Percentiles rank a stretch among this genome's conserved stretches.
phyloP scores from a whole-genome alignment of 2,329 filamentous ascomycete genomes.

The Sporothrix curviconia region DNA sequence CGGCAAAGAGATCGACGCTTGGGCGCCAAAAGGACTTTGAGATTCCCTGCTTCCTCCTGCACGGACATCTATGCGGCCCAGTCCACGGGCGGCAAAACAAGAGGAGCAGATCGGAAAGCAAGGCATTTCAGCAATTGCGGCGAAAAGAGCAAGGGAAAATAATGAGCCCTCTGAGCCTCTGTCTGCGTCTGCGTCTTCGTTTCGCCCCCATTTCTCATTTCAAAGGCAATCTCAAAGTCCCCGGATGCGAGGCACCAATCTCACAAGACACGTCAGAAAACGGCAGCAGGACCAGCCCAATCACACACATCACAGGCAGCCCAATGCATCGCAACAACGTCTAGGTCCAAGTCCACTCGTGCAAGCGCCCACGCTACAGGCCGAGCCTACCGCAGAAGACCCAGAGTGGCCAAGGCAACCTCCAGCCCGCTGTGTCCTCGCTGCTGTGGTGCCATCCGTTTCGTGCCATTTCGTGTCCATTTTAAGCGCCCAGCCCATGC shows the following conservation, averaged over 20 bases:
- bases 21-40: background rate
- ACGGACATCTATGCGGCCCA: background rate
- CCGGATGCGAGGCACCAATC: too few species aligned
- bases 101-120: background rate
- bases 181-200: too few species aligned
- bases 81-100: background rate
- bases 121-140: background rate
- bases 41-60: background rate
- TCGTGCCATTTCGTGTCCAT: background rate
- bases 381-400: background rate
- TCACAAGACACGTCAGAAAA: background rate
- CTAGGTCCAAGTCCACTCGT: too few species aligned
- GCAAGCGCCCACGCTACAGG: conserved; percentile 8
- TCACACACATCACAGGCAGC: too few species aligned
- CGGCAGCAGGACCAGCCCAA: background rate
- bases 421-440: background rate
- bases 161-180: background rate
- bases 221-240: too few species aligned
- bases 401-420: background rate
- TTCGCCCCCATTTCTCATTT: background rate
- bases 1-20: too few species aligned
- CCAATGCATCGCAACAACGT: too few species aligned
- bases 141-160: background rate
- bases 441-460: conserved; percentile 8
- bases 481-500: conserved; percentile 16